Base-by-base conservation (phyloP, 495 filamentous ascomycete species). In the Penicillium canescens region DNA sequence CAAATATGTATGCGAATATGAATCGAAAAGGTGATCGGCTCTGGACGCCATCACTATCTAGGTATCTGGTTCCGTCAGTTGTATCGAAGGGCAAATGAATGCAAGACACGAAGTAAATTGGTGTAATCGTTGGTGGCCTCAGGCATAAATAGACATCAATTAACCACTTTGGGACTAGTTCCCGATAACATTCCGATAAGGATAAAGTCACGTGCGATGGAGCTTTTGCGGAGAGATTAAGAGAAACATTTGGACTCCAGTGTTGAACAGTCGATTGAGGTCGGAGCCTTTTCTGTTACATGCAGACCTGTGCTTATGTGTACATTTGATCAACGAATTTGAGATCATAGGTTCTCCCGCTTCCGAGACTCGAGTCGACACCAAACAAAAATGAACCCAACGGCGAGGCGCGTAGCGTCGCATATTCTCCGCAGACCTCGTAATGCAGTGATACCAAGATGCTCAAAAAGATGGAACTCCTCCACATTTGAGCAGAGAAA, bases 401-500 rank as follows among this genome's bases (percentile, higher is more conserved):
- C 58, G 39, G 60, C 69, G 11, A 67, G 64, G 53, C 70, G 72
- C 55, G 63, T 66, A 28, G 57, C 67, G 56, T 62, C 63, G 57
- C 69, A 70, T 37, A 42, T 70, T 18, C 43, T 69, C 6, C 65
- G 55, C 34, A 61, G 57, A 59, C 61, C 61, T 54, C 61, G 54
- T 52, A 62, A 56, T 21, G 34, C 52, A 45, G 44, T 48, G 31
- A 43, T 61, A 36, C 37, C 31, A 7, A 41, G 50, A 31, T 53
- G 31, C 48, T 45, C 58, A 16, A 65, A 55, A 46, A 62, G 74
- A 64, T 76, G 61, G 41, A 63, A 60, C 34, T 76, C 75, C 31
- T 76, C 75, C 36, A 69, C 70, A 57, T 64, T 67, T 40, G 65
- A 68, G 48, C 61, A 72, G 46, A 72, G 80, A 67, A 34, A 84